Evolutionary conservation across 495 filamentous ascomycete species (phyloP).

Genomic region (Aspergillus cavernicola): DNA sequence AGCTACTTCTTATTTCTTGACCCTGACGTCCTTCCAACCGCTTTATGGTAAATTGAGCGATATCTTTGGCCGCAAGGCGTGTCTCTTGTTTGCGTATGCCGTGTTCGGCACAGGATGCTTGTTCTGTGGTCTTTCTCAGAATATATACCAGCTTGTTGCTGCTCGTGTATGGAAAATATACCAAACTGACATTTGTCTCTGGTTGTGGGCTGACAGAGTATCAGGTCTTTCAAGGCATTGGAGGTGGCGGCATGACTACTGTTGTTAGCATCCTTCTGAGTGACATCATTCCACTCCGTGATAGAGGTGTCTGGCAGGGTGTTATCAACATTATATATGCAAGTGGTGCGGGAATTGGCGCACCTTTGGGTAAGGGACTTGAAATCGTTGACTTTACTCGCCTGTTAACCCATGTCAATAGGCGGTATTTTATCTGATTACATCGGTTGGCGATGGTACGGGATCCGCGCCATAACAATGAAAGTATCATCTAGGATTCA

Average conservation of each 20-base stretch:
- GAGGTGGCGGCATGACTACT: constrained; percentile 82
- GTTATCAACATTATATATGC: constrained; percentile 79
- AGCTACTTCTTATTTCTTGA: constrained; percentile 73
- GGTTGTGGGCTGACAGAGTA: not conserved
- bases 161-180: constrained; percentile 45
- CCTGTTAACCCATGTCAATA: constrained; percentile 9
- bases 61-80: constrained; percentile 78
- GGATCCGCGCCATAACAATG: not conserved
- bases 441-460: constrained; percentile 80
- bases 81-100: constrained; percentile 67
- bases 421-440: constrained; percentile 69
- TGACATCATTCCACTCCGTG: constrained; percentile 72
- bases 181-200: not conserved
- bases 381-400: not conserved
- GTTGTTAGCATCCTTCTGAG: constrained; percentile 74
- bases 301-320: constrained; percentile 78
- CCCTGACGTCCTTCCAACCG: constrained; percentile 74
- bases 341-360: constrained; percentile 64
- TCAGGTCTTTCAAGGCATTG: constrained; percentile 64
- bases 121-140: constrained; percentile 65
- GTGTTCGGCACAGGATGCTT: constrained; percentile 73
- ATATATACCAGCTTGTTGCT: constrained; percentile 67
- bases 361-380: constrained; percentile 56
- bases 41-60: constrained; percentile 75
- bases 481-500: not conserved